Conservation (phyloP, 306 rosid genomes). For the Ziziphus jujuba region DNA sequence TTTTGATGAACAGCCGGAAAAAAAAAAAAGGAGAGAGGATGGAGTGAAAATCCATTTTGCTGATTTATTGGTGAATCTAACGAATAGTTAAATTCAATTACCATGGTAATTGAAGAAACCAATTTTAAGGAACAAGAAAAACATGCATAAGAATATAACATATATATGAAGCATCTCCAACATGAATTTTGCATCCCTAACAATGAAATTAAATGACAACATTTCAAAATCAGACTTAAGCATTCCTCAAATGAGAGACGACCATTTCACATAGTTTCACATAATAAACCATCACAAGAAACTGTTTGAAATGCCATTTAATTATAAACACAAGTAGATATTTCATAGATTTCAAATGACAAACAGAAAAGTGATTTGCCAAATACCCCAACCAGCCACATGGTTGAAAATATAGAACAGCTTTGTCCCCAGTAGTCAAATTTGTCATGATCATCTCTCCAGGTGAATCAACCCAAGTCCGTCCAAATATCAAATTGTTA, state of each 20-base stretch:
- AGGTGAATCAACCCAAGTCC: slow-evolving; percentile 93
- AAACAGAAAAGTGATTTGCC: neutral
- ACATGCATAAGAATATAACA: neutral
- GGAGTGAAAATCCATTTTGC: no score
- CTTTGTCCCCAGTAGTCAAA: slow-evolving; percentile 87
- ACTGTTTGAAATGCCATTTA: neutral
- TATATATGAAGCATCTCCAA: neutral
- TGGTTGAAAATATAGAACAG: slow-evolving; percentile 81
- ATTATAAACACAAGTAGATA: slow-evolving; percentile 11
- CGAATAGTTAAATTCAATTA: neutral
- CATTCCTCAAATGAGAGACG: neutral
- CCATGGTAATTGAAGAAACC: neutral
- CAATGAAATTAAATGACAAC: neutral
- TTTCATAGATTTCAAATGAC: slow-evolving; percentile 17
- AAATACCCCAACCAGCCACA: slow-evolving; percentile 95
- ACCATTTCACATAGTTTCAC: neutral
- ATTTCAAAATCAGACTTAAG: neutral
- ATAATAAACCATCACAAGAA: neutral
- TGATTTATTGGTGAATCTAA: no score
- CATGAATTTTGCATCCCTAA: neutral
- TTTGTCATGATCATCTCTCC: slow-evolving; percentile 92
- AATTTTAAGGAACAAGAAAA: neutral
- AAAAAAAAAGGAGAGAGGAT: no score
- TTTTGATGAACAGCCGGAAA: no score
- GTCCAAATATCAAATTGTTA: slow-evolving; percentile 88